Conservation (phyloP, 139 green algal genomes). For the Pleodorina starrii region DNA sequence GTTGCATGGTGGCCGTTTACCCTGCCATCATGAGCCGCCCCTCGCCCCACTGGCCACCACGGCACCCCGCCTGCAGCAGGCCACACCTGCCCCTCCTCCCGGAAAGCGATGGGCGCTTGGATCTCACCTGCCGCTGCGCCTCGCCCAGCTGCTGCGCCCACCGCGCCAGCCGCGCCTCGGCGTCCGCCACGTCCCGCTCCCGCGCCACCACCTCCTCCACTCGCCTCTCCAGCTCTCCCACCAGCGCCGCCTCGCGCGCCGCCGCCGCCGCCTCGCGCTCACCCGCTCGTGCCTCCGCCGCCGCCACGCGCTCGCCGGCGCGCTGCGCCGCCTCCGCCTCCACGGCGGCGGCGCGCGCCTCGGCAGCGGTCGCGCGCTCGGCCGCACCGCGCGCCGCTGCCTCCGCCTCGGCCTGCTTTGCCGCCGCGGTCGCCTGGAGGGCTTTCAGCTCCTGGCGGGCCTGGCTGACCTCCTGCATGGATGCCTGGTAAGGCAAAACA, state of each 20-base stretch:
- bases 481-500: no score
- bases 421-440: neutral
- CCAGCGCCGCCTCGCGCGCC: neutral
- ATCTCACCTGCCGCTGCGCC: neutral
- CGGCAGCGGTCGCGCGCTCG: neutral
- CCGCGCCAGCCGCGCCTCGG: constrained; percentile 13
- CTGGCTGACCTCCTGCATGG: neutral
- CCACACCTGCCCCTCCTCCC: no score
- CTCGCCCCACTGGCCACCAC: no score
- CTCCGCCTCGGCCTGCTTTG: neutral
- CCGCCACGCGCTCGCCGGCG: neutral
- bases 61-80: no score
- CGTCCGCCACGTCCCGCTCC: constrained; percentile 5
- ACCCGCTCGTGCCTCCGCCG: neutral
- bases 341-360: neutral
- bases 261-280: neutral
- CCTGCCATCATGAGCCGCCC: no score
- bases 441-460: neutral
- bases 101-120: no score
- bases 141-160: constrained; percentile 19
- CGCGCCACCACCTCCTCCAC: neutral
- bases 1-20: no score
- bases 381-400: neutral
- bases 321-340: neutral
- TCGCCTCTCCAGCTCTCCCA: neutral